Evolutionary conservation across 2,329 filamentous ascomycete genomes (phyloP).

Genomic region (Cladophialophora immunda): DNA sequence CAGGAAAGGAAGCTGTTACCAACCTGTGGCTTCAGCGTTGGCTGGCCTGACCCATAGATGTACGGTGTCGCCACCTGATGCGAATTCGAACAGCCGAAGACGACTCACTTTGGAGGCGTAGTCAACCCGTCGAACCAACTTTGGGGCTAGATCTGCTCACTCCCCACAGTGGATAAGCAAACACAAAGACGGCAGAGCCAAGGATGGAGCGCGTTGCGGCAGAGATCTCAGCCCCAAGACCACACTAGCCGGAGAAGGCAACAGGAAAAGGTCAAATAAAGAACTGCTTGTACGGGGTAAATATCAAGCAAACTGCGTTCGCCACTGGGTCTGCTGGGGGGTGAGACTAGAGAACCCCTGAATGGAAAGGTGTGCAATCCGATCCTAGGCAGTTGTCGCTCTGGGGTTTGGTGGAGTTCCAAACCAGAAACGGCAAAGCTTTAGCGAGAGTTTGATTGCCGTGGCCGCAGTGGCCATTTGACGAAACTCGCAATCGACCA

Average conservation of each 20-base stretch:
- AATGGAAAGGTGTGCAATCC: neutral
- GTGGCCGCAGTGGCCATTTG: neutral
- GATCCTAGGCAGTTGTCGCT: neutral
- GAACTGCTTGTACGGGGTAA: neutral
- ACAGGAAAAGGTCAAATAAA: neutral
- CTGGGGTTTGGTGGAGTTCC: neutral
- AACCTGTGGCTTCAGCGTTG: neutral
- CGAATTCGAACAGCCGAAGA: neutral
- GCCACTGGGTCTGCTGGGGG: neutral
- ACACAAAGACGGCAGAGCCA: neutral
- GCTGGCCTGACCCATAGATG: neutral
- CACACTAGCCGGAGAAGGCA: neutral
- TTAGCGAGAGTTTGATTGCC: constrained; percentile 2
- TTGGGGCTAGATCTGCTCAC: neutral
- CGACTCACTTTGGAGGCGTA: neutral
- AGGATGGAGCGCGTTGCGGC: neutral
- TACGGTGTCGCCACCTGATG: neutral
- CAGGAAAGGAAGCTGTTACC: neutral
- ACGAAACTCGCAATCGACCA: neutral
- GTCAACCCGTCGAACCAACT: neutral
- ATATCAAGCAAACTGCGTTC: neutral
- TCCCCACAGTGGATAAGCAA: neutral
- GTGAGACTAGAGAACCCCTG: neutral
- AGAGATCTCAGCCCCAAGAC: neutral
- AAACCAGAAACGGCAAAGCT: neutral